Percentiles rank a stretch among this genome's conserved stretches.
Evolutionary conservation across 805 yeast genomes (phyloP).

Genomic region (Hanseniaspora thailandica): DNA sequence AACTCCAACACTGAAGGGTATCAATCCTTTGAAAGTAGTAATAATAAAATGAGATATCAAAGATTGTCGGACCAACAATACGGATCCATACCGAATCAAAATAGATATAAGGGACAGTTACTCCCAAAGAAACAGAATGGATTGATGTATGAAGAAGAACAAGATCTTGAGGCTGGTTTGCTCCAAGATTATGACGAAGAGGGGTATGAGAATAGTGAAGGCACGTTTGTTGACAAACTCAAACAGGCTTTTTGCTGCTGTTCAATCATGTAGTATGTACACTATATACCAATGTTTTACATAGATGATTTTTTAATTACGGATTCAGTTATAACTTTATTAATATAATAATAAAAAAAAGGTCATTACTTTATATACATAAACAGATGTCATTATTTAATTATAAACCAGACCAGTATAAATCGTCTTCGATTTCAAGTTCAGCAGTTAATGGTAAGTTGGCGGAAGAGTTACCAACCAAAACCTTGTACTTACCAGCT

Average conservation of each 20-base stretch:
- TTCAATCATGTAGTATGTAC: neutral
- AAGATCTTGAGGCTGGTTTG: slow-evolving; percentile 6
- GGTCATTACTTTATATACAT: neutral
- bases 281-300: too few relatives aligned
- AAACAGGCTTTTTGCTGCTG: neutral
- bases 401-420: slow-evolving; percentile 21
- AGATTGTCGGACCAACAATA: neutral
- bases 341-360: too few relatives aligned
- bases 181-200: slow-evolving; percentile 1
- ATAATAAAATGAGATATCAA: slow-evolving; percentile 6
- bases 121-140: neutral
- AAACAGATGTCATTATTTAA: neutral
- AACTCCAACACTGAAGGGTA: neutral
- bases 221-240: neutral
- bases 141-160: slow-evolving; percentile 7
- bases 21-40: neutral
- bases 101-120: slow-evolving; percentile 9
- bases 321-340: neutral
- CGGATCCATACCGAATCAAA: slow-evolving; percentile 7
- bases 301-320: too few relatives aligned
- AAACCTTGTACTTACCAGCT: slow-evolving; percentile 38
- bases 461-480: slow-evolving; percentile 34
- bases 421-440: slow-evolving; percentile 20
- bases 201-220: neutral
- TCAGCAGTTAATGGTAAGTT: slow-evolving; percentile 21